A percentile compares a stretch with the other conserved stretches of the same genome.
Evolutionary conservation across 1,139 yeast genomes (phyloP).

Genomic region (Pichia terricola): DNA sequence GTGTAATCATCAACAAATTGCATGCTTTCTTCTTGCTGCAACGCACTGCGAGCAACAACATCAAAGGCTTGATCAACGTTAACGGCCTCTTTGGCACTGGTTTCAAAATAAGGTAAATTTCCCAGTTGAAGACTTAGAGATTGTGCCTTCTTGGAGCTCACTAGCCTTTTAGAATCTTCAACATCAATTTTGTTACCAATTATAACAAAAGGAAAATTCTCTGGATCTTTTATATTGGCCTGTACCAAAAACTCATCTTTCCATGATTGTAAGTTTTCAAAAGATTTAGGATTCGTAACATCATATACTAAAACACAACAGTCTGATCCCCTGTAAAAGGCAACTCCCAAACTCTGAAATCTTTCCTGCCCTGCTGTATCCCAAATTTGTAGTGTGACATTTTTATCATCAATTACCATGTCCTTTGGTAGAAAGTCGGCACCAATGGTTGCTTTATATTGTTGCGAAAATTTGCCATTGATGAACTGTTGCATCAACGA

Average conservation of each 20-base stretch:
- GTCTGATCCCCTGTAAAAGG: constrained; percentile 96
- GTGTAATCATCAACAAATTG: constrained; percentile 88
- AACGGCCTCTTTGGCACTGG: constrained; percentile 89
- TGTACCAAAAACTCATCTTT: constrained; percentile 91
- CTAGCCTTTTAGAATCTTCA: constrained; percentile 81
- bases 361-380: constrained; percentile 99
- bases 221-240: constrained; percentile 89
- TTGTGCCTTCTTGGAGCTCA: constrained; percentile 75
- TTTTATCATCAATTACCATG: constrained; percentile 69
- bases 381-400: constrained; percentile 87
- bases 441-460: constrained; percentile 95
- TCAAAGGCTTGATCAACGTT: constrained; percentile 95
- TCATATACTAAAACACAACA: constrained; percentile 95
- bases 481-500: constrained; percentile 95
- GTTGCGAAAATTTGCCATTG: constrained; percentile 88
- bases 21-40: constrained; percentile 75
- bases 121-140: constrained; percentile 82
- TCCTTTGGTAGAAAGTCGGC: constrained; percentile 96
- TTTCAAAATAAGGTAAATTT: constrained; percentile 85
- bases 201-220: constrained; percentile 88
- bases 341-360: constrained; percentile 93
- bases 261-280: constrained; percentile 87
- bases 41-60: constrained; percentile 89
- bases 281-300: constrained; percentile 86
- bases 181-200: constrained; percentile 93